Evolutionary conservation across 2,329 filamentous ascomycete species (phyloP).

Genomic region (Aspergillus novofumigatus): DNA sequence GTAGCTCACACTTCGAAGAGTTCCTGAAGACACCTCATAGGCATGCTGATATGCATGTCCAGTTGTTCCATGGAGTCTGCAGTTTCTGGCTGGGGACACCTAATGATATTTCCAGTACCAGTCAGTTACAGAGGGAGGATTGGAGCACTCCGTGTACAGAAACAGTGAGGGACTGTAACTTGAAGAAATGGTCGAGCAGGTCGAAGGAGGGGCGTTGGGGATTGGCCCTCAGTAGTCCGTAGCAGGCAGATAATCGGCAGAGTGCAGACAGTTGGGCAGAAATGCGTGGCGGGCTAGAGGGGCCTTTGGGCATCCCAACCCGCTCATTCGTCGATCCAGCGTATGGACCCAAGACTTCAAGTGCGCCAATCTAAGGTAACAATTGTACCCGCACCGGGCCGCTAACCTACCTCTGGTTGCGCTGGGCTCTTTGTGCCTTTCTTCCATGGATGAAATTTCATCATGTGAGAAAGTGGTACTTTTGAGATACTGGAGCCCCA

Average conservation of each 20-base stretch:
- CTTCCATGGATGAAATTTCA: background rate
- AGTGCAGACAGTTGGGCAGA: conserved; percentile 30
- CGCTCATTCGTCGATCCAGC: conserved; percentile 9
- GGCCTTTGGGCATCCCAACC: conserved; percentile 27
- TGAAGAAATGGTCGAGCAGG: too few species aligned
- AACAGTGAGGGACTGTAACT: too few species aligned
- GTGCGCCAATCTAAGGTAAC: background rate
- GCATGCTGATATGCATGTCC: background rate
- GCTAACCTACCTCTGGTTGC: background rate
- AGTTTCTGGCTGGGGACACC: background rate
- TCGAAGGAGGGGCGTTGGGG: too few species aligned
- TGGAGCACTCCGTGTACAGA: too few species aligned
- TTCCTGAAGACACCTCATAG: background rate
- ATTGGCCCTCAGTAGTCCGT: too few species aligned
- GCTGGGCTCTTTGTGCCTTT: background rate
- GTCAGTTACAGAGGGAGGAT: background rate
- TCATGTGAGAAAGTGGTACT: background rate
- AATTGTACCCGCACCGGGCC: background rate
- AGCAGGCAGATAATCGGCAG: too few species aligned
- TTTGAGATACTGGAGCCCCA: background rate
- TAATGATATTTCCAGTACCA: background rate
- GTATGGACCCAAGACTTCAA: background rate
- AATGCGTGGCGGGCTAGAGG: conserved; percentile 27
- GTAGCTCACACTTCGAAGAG: background rate
- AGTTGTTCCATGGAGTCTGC: background rate